A percentile compares a stretch with the other conserved stretches of the same genome.
These are phyloP conservation scores for Trametes villosa DNA, from an alignment of 768 basidiomycete genomes.

Conservation along the genomic window DNA sequence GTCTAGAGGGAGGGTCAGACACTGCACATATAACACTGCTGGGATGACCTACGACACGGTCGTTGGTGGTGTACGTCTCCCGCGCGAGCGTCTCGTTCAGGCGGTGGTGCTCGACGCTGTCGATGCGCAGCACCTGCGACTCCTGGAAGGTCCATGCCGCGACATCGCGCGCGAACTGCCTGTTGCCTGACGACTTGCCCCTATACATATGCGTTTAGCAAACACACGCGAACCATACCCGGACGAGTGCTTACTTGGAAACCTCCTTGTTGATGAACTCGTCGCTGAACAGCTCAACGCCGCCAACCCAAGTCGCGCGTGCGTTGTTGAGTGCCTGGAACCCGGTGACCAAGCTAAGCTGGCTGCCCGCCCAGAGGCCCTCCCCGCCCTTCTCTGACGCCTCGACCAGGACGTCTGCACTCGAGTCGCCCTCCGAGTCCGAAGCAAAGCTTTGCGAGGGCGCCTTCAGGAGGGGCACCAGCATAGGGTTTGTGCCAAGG, in stretches of 20 bases:
- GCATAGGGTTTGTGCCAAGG: constrained; percentile 71
- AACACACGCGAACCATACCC: not conserved
- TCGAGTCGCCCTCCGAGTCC: constrained; percentile 60
- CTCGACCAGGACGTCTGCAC: constrained; percentile 67
- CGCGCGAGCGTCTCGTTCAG: constrained; percentile 63
- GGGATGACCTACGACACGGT: constrained; percentile 68
- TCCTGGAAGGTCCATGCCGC: constrained; percentile 93
- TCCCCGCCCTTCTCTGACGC: constrained; percentile 77
- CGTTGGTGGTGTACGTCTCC: constrained; percentile 84
- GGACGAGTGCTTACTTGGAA: constrained; percentile 48
- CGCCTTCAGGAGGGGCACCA: constrained; percentile 82
- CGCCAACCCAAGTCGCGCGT: constrained; percentile 81
- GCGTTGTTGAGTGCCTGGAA: constrained; percentile 85
- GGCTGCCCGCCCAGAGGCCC: constrained; percentile 81
- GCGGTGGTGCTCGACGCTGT: constrained; percentile 72
- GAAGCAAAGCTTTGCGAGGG: constrained; percentile 77
- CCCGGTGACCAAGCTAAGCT: constrained; percentile 79
- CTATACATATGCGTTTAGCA: constrained; percentile 35
- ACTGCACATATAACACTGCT: not conserved
- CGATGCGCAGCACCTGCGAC: constrained; percentile 77
- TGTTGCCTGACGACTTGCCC: constrained; percentile 73
- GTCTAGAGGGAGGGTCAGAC: constrained; percentile 48
- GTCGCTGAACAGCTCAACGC: constrained; percentile 80
- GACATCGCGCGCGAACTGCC: constrained; percentile 72
- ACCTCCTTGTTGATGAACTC: constrained; percentile 68